Conservation (phyloP, 768 basidiomycete species). For the Mycena rosella region DNA sequence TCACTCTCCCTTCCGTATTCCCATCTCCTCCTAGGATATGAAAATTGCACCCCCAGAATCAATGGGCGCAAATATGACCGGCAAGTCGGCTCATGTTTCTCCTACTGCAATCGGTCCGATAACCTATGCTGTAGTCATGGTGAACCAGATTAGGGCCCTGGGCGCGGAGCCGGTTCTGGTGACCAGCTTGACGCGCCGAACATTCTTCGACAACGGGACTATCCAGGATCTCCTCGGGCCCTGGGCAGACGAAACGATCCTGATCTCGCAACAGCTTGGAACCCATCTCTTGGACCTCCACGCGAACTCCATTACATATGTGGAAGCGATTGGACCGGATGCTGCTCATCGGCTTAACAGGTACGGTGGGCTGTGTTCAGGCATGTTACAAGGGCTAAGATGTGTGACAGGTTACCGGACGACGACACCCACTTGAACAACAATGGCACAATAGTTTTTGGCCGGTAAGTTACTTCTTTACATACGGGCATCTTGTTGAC, state of each 20-base stretch:
- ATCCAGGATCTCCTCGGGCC: constrained; percentile 51
- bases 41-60: constrained; percentile 56
- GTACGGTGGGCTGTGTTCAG: not conserved
- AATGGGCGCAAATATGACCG: constrained; percentile 57
- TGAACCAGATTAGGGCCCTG: constrained; percentile 50
- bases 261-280: constrained; percentile 49
- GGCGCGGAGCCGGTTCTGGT: constrained; percentile 57
- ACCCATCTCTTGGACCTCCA: constrained; percentile 57
- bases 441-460: constrained; percentile 58
- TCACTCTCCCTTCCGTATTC: not conserved
- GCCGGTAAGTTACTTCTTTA: constrained; percentile 42
- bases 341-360: constrained; percentile 54
- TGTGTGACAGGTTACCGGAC: constrained; percentile 42
- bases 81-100: too few relatives aligned
- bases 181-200: constrained; percentile 55
- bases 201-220: constrained; percentile 52
- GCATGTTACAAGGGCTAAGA: not conserved
- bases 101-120: too few relatives aligned
- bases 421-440: constrained; percentile 56
- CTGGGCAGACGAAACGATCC: constrained; percentile 55
- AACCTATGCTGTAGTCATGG: too few relatives aligned
- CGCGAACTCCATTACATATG: constrained; percentile 53
- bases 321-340: constrained; percentile 55
- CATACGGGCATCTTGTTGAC: not conserved
- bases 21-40: constrained; percentile 42